Conservation (phyloP, 139 green algal species). For the Micromonas commoda region DNA sequence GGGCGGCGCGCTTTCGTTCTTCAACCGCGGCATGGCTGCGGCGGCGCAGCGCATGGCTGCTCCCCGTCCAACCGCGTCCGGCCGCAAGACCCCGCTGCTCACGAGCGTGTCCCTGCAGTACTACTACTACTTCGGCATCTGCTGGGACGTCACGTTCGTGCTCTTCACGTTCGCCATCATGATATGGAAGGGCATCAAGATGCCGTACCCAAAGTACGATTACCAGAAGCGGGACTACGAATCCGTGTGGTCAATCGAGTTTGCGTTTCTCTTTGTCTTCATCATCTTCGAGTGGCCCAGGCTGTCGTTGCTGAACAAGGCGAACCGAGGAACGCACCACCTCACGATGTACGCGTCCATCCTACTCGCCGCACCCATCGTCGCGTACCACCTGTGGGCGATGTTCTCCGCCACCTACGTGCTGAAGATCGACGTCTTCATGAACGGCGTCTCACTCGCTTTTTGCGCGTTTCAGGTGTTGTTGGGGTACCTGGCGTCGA, state of each 20-base stretch:
- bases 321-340: neutral
- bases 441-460: neutral
- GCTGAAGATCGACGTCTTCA: neutral
- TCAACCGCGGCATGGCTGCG: too few relatives aligned
- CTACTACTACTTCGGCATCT: neutral
- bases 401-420: neutral
- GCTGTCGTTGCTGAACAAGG: neutral
- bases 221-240: neutral
- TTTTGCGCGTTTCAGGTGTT: neutral
- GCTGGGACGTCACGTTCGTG: neutral
- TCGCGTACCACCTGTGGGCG: neutral
- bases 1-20: too few relatives aligned
- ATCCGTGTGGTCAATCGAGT: too few relatives aligned
- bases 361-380: neutral
- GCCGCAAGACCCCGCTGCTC: too few relatives aligned
- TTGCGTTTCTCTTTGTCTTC: neutral
- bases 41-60: too few relatives aligned
- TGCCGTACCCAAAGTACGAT: neutral
- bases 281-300: neutral
- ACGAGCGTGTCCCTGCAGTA: too few relatives aligned
- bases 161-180: neutral
- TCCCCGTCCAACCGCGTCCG: too few relatives aligned
- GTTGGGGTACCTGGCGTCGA: neutral
- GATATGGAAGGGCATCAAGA: neutral
- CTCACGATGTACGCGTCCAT: neutral